These are phyloP conservation scores for Casuarina cunninghamiana DNA, from an alignment of 306 rosid species.

Conservation along the genomic window DNA sequence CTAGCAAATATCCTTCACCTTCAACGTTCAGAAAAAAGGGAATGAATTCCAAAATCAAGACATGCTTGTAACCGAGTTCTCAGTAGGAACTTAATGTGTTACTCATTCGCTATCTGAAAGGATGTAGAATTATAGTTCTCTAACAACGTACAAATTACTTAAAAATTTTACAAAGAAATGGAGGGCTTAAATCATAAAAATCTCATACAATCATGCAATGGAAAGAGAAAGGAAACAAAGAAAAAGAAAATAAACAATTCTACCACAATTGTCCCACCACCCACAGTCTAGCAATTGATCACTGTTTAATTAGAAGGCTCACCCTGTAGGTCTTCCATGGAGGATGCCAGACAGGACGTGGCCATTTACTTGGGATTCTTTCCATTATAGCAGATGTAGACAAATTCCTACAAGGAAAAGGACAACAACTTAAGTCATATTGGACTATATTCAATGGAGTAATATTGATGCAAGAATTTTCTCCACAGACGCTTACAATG, in stretches of 20 bases:
- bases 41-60: no score
- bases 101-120: no score
- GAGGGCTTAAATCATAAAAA: neutral
- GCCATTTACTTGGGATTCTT: conserved; percentile 98
- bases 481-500: conserved; percentile 7
- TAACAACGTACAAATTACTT: no score
- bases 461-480: neutral
- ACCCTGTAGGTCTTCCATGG: conserved; percentile 99
- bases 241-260: neutral
- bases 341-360: conserved; percentile 95
- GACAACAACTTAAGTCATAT: conserved; percentile 25
- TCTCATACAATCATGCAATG: neutral
- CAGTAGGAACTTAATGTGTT: no score
- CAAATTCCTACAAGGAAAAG: conserved; percentile 51
- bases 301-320: conserved; percentile 19
- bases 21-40: no score
- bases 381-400: conserved; percentile 95
- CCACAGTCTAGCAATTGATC: conserved; percentile 1
- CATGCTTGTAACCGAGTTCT: no score
- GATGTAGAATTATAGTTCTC: no score
- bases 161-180: neutral
- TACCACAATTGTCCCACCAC: conserved; percentile 16
- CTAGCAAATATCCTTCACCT: no score
- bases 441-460: neutral
- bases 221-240: neutral